phyloP scores from a whole-genome alignment of 2,329 filamentous ascomycete genomes.

The Xylaria sp. region DNA sequence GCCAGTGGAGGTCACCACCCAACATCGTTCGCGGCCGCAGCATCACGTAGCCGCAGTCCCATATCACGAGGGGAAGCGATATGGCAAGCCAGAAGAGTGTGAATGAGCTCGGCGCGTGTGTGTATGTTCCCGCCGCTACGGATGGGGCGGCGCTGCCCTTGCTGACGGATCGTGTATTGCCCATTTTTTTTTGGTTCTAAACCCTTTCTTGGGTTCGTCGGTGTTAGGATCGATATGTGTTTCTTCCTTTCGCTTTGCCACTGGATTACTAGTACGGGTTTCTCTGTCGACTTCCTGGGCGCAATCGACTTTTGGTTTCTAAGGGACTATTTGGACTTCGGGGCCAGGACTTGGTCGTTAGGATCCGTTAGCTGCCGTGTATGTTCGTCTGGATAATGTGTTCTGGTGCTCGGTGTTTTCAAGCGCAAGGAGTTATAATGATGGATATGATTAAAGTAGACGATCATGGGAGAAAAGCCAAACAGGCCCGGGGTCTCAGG shows the following conservation, averaged over 20 bases:
- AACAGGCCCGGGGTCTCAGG: background rate
- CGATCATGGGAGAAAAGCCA: background rate
- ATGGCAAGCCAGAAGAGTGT: slow-evolving; percentile 76
- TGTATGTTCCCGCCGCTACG: slow-evolving; percentile 48
- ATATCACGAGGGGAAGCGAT: slow-evolving; percentile 80
- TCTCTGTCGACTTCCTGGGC: background rate
- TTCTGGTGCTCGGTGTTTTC: background rate
- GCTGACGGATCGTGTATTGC: slow-evolving; percentile 46
- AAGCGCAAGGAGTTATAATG: background rate
- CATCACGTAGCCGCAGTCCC: slow-evolving; percentile 84
- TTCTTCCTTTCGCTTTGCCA: background rate
- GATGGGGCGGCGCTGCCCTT: slow-evolving; percentile 34
- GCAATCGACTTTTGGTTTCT: background rate
- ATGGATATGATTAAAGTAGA: background rate
- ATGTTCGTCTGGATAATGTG: background rate
- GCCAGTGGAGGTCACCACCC: slow-evolving; percentile 76
- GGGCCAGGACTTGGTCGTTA: background rate
- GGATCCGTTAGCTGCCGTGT: background rate
- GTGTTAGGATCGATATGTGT: background rate
- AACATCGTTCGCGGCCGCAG: slow-evolving; percentile 84
- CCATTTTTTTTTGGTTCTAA: slow-evolving; percentile 42
- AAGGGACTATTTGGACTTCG: too few species aligned
- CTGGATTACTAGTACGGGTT: background rate
- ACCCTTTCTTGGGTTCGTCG: background rate
- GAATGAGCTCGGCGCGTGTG: slow-evolving; percentile 57